Conservation (phyloP, 2,329 filamentous ascomycete genomes). For the Penicillium sp. region DNA sequence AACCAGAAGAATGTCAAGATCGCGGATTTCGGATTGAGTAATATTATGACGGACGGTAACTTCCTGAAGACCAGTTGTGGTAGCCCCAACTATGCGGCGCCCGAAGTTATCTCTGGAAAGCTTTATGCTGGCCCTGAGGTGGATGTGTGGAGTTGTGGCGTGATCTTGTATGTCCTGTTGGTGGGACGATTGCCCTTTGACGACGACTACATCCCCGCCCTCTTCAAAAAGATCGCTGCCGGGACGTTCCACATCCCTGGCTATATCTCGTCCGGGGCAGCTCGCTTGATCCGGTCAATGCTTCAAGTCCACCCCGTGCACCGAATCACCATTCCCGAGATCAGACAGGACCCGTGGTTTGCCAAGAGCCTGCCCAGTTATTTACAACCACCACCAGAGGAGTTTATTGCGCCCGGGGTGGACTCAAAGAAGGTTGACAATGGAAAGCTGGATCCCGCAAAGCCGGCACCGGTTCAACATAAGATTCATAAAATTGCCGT, state of each 20-base stretch:
- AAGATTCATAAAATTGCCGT: conserved; percentile 91
- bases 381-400: conserved; percentile 81
- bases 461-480: conserved; percentile 77
- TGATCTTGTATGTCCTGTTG: conserved; percentile 67
- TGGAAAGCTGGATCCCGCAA: conserved; percentile 76
- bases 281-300: conserved; percentile 80
- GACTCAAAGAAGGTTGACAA: conserved; percentile 89
- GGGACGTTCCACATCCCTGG: conserved; percentile 90
- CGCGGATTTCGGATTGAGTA: conserved; percentile 96
- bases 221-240: conserved; percentile 97
- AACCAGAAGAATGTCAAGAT: conserved; percentile 98
- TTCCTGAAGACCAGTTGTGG: conserved; percentile 98
- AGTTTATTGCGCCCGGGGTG: conserved; percentile 91
- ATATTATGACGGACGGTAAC: conserved; percentile 99
- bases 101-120: conserved; percentile 97
- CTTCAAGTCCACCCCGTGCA: conserved; percentile 93
- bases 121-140: conserved; percentile 96
- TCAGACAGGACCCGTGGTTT: conserved; percentile 93
- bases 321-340: conserved; percentile 90
- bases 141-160: conserved; percentile 76
- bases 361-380: conserved; percentile 82
- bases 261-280: conserved; percentile 83
- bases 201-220: conserved; percentile 94
- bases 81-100: conserved; percentile 96
- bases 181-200: conserved; percentile 82